These are phyloP conservation scores for Dipodascopsis uninucleata DNA, from an alignment of 805 yeast genomes.

Conservation along the genomic window DNA sequence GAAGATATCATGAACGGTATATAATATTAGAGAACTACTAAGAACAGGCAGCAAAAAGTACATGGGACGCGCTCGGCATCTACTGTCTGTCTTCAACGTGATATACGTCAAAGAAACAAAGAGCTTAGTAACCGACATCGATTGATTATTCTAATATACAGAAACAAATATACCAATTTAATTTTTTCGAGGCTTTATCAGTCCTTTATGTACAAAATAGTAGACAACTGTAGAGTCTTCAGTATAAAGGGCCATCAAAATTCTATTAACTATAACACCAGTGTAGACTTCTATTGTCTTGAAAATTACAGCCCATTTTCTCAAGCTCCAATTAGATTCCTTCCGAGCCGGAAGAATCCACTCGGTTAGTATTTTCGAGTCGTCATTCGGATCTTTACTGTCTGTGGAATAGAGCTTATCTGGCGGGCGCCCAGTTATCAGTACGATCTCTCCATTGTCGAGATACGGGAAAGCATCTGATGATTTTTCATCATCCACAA, in stretches of 20 bases:
- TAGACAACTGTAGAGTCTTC: conserved; percentile 44
- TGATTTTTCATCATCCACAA: neutral
- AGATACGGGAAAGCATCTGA: conserved; percentile 7
- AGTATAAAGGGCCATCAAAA: conserved; percentile 43
- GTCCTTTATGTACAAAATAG: conserved; percentile 40
- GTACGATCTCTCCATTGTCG: conserved; percentile 8
- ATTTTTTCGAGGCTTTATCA: conserved; percentile 41
- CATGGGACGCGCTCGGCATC: too few relatives aligned
- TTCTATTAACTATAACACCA: conserved; percentile 26
- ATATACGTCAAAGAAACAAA: too few relatives aligned
- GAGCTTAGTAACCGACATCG: too few relatives aligned
- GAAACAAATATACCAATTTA: too few relatives aligned
- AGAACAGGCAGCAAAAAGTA: too few relatives aligned
- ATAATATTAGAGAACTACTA: too few relatives aligned
- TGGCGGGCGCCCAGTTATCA: conserved; percentile 36
- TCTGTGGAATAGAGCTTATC: conserved; percentile 38
- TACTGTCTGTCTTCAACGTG: too few relatives aligned
- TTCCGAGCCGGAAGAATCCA: conserved; percentile 32
- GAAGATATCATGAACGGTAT: too few relatives aligned
- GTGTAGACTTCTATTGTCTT: conserved; percentile 23
- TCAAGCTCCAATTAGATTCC: conserved; percentile 36
- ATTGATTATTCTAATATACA: too few relatives aligned
- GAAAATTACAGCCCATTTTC: conserved; percentile 37
- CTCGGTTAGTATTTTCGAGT: conserved; percentile 21
- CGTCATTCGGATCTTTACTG: conserved; percentile 14